Conservation (phyloP, 331 rosid genomes). For the Acacia pycnantha region DNA sequence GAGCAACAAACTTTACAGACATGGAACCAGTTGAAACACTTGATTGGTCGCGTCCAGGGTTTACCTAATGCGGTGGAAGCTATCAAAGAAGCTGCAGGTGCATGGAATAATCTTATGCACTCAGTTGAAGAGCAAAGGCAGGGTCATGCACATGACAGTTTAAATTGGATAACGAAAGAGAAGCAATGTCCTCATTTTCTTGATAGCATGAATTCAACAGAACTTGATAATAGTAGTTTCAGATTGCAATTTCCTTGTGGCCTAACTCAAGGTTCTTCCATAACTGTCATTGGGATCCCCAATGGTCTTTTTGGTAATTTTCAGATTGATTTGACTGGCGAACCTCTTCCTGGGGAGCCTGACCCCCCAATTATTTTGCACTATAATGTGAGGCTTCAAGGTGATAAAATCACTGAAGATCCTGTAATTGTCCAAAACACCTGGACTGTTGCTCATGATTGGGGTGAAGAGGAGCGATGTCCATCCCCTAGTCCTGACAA, state of each 20-base stretch:
- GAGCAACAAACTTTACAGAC: constrained; percentile 70
- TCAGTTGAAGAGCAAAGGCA: constrained; percentile 61
- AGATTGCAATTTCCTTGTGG: constrained; percentile 86
- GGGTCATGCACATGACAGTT: constrained; percentile 60
- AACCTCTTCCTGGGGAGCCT: constrained; percentile 95
- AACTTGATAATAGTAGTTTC: constrained; percentile 52
- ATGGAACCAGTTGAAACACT: constrained; percentile 74
- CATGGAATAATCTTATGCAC: constrained; percentile 73
- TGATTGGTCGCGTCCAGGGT: constrained; percentile 64
- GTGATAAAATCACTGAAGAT: constrained; percentile 92
- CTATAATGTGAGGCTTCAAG: constrained; percentile 96
- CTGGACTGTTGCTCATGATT: constrained; percentile 92
- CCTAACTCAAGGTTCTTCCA: constrained; percentile 93
- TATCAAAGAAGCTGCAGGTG: constrained; percentile 85
- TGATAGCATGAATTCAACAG: constrained; percentile 67
- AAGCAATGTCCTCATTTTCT: constrained; percentile 96
- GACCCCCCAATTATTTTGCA: constrained; percentile 88
- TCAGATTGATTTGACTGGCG: constrained; percentile 85
- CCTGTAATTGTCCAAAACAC: constrained; percentile 97
- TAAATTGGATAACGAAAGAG: constrained; percentile 55
- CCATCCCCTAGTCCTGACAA: constrained; percentile 81
- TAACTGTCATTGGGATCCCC: constrained; percentile 81
- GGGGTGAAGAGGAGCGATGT: constrained; percentile 98
- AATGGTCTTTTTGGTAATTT: constrained; percentile 87
- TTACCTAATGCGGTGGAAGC: constrained; percentile 90